Evolutionary conservation across 768 basidiomycete species (phyloP).

Genomic region (Cubamyces lactineus): DNA sequence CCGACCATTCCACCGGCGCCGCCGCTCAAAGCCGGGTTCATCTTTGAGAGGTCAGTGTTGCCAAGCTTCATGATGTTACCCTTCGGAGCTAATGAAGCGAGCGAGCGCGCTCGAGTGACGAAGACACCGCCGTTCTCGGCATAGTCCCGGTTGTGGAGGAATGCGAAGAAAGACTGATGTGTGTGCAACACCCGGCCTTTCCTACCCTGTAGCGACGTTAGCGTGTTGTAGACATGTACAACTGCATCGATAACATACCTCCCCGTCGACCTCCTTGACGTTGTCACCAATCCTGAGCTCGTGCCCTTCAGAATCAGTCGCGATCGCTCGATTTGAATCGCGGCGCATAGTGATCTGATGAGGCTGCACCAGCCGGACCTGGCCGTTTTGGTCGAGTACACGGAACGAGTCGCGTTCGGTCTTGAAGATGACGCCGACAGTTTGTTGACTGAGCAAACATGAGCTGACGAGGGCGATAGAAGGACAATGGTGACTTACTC

Average conservation of each 20-base stretch:
- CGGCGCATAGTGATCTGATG: conserved; percentile 94
- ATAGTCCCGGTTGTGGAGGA: conserved; percentile 91
- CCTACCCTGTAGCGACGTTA: conserved; percentile 56
- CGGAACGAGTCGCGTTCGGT: conserved; percentile 96
- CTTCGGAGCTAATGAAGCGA: conserved; percentile 87
- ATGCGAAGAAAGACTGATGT: conserved; percentile 92
- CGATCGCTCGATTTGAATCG: conserved; percentile 80
- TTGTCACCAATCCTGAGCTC: conserved; percentile 88
- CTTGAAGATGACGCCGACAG: conserved; percentile 96
- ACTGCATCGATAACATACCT: conserved; percentile 53
- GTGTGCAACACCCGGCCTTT: conserved; percentile 93
- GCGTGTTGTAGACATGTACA: neutral
- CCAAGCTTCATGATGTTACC: conserved; percentile 67
- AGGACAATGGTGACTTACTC: conserved; percentile 62
- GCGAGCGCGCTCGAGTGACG: conserved; percentile 82
- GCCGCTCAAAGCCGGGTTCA: conserved; percentile 79
- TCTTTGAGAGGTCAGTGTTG: conserved; percentile 80
- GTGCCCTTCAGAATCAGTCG: conserved; percentile 86
- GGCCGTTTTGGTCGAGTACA: conserved; percentile 92
- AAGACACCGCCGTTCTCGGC: conserved; percentile 93
- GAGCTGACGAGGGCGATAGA: conserved; percentile 7
- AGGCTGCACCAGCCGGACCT: conserved; percentile 86
- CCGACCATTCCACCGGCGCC: conserved; percentile 79
- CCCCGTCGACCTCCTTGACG: conserved; percentile 89
- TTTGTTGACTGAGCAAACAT: conserved; percentile 65